Evolutionary conservation across 2,329 filamentous ascomycete genomes (phyloP), one percentile per base, ranked within the genome.

Genomic region (Trichoderma sp.): DNA sequence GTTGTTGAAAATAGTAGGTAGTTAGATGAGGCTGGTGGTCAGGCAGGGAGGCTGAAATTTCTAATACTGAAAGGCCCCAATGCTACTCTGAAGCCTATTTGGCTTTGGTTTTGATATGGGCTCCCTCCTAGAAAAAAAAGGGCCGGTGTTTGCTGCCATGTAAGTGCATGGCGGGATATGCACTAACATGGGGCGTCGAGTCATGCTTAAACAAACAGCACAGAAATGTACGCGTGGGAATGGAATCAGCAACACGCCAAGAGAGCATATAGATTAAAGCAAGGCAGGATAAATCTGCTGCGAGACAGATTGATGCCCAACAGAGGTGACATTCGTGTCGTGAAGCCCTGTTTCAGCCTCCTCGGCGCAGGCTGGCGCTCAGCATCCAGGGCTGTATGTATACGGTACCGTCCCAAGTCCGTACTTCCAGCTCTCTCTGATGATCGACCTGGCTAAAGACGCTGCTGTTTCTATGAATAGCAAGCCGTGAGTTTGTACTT

Each of bases 351-450:
- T 59, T 66, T 59, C 55, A 67, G 60, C 62, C 68, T 53, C 37
- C 43, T 40, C 47, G 65, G 57, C 56, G 65, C 65, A 61, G 31
- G 65, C 65, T 55, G 65, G 57, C 65, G 65, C 65, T 68, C 56
- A 27, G 24, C 62, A 40, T 35, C 31, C 55, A 24, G n/a, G 55
- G 55, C 55, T 4, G 33, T 14, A 33, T 47, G 10, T 33, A 33
- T 49, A 10, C 16, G 8, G 19, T n/a, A n/a, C 24, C 5, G n/a
- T n/a, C n/a, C n/a, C n/a, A n/a, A n/a, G n/a, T n/a, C n/a, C n/a
- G 4, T 49, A 11, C 11, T 27, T 4, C 27, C 27, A 27, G 27
- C 27, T 27, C 47, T 5, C 5, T 49, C 3, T 49, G 47, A 24
- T 13, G 47, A 49, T 49, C 47, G 47, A 24, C 47, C 47, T 49